Conservation (phyloP, 2,329 filamentous ascomycete genomes). For the Cladobotryum mycophilum region DNA sequence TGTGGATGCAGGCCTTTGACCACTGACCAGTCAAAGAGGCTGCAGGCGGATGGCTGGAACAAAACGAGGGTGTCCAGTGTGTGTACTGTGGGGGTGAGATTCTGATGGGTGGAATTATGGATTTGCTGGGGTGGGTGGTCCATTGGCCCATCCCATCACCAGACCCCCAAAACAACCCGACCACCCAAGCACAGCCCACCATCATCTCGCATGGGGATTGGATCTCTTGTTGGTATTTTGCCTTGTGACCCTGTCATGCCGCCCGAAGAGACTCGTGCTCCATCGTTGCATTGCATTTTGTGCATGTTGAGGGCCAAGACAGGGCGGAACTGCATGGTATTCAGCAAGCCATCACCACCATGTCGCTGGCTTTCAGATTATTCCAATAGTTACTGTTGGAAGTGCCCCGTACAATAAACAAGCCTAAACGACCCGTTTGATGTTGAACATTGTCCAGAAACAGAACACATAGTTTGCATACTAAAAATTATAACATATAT, state of each 20-base stretch:
- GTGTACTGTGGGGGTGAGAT: neutral
- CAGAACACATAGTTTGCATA: too few species aligned
- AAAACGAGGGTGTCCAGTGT: too few species aligned
- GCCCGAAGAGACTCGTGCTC: neutral
- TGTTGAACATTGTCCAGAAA: too few species aligned
- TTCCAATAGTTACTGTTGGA: too few species aligned
- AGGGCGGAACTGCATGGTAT: too few species aligned
- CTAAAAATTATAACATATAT: too few species aligned
- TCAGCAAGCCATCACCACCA: neutral
- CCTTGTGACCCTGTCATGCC: neutral
- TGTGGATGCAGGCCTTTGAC: too few species aligned
- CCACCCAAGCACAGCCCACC: neutral
- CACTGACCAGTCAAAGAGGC: too few species aligned
- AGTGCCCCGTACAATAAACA: too few species aligned
- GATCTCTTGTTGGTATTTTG: neutral
- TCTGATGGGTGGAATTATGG: neutral
- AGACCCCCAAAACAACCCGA: neutral
- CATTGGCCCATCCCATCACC: neutral
- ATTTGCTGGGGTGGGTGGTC: neutral
- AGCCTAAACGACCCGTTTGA: too few species aligned
- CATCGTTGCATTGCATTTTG: neutral
- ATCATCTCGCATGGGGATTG: neutral
- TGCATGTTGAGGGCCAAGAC: neutral
- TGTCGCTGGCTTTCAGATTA: neutral
- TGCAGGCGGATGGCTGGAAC: too few species aligned